phyloP scores from a whole-genome alignment of 257 asterid species.

The Dorcoceras hygrometricum region DNA sequence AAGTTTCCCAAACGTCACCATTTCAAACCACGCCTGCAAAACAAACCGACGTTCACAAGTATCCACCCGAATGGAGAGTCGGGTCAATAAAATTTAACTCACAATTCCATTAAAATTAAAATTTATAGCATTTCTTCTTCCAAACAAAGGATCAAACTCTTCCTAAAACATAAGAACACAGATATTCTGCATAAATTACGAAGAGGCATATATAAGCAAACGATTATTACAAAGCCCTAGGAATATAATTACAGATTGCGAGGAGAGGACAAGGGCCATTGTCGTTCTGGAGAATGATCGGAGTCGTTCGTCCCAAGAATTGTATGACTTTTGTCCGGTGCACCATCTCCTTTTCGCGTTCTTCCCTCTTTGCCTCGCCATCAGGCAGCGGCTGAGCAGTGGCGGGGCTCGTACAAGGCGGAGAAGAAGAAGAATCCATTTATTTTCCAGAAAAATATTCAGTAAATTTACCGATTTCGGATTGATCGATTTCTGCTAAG shows the following conservation, averaged over 20 bases:
- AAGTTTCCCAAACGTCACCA: not conserved
- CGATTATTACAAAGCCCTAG: constrained; percentile 30
- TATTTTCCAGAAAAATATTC: not conserved
- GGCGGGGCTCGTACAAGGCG: constrained; percentile 29
- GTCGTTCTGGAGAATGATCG: constrained; percentile 85
- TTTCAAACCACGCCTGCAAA: constrained; percentile 9
- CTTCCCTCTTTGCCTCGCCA: constrained; percentile 36
- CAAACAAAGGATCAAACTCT: not conserved
- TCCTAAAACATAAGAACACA: constrained; percentile 15
- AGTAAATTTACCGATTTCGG: not conserved
- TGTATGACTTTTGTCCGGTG: constrained; percentile 73
- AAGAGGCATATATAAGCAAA: constrained; percentile 1
- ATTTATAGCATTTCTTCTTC: not conserved
- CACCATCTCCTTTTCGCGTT: constrained; percentile 46
- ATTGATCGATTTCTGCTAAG: not conserved
- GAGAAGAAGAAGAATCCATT: constrained; percentile 34
- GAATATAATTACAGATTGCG: constrained; percentile 64
- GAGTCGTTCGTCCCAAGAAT: constrained; percentile 74
- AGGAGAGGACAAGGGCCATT: constrained; percentile 99
- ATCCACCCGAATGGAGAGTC: not conserved
- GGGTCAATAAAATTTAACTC: not conserved
- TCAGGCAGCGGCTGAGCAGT: constrained; percentile 25
- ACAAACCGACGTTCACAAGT: constrained; percentile 3
- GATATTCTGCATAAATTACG: not conserved
- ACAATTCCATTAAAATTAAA: constrained; percentile 12